Base-by-base conservation (phyloP, 352 stramenopile species). In the Thraustotheca clavata region DNA sequence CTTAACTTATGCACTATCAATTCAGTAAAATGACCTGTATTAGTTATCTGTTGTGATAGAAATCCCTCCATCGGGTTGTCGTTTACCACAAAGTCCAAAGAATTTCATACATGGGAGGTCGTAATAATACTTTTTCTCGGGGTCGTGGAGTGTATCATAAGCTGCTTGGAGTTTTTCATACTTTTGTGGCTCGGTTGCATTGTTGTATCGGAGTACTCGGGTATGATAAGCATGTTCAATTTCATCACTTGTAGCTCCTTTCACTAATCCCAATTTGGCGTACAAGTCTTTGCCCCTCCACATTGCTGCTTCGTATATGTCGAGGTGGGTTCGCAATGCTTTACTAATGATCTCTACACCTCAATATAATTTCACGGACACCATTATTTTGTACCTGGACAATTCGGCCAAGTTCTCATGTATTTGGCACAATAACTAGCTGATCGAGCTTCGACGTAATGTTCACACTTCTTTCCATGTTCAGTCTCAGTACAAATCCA, bases 121-220 rank as follows among this genome's bases (percentile, higher is more conserved):
- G 74, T 92, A 92, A 57, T 76, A 92, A 67, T 89, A 88, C 61
- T 92, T 92, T 35, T 91, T 83, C 50, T 89, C 83, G 0, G 80
- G 76, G 60, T 92, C 80, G 48, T 79, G 89, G 39, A 91, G 72
- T 24, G 79, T 83, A 20, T 72, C 72, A 74, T 92, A 92, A 12
- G 83, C 83, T 39, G 89, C 81, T 20, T 77, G 73, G 16, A 92
- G 76, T 47, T 91, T 92, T 35, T 88, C 83, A 59, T 91, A 92
- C 60, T 92, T 92, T 49, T 86, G 73, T 29, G 83, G 79, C 59
- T 92, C 80, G 1, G 83, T 91, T 60, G 86, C 81, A 54, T 92
- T 92, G 69, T 92, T 92, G 67, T 87, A 92, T 16, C 83, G 77
- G 69, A 89, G 89, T 18, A 92, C 80, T 32, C 89, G 75, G 0